Conservation (phyloP, 2,329 filamentous ascomycete genomes). For the Pestalotiopsis sp. region DNA sequence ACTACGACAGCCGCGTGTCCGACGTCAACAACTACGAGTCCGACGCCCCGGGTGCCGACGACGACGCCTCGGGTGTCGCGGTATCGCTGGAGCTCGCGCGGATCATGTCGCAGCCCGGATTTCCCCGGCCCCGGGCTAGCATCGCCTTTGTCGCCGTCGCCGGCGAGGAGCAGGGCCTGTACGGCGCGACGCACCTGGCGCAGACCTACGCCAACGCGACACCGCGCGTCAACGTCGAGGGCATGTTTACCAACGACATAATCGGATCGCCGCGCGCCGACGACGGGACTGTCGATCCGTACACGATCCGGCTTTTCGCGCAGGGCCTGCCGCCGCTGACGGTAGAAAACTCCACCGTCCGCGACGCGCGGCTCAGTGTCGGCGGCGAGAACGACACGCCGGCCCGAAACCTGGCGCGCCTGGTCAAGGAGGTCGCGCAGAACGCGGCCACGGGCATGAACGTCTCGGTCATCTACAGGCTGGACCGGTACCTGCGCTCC, state of each 20-base stretch:
- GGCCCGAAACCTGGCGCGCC: conserved; percentile 55
- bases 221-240: conserved; percentile 52
- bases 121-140: conserved; percentile 45
- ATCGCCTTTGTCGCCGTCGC: conserved; percentile 60
- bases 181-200: conserved; percentile 54
- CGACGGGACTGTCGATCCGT: conserved; percentile 46
- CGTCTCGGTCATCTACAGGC: conserved; percentile 56
- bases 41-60: conserved; percentile 59
- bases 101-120: conserved; percentile 46
- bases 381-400: conserved; percentile 59
- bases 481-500: conserved; percentile 58
- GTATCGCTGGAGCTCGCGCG: conserved; percentile 58
- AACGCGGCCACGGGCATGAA: conserved; percentile 56
- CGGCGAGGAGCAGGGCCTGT: conserved; percentile 60
- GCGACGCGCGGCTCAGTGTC: conserved; percentile 42
- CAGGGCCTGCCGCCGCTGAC: conserved; percentile 44
- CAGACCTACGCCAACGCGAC: conserved; percentile 52
- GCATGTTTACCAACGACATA: conserved; percentile 61
- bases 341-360: conserved; percentile 40
- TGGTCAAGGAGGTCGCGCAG: conserved; percentile 58
- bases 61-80: conserved; percentile 58
- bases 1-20: conserved; percentile 56
- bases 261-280: conserved; percentile 53
- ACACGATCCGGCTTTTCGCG: conserved; percentile 57
- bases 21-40: conserved; percentile 52